Evolutionary conservation across 495 filamentous ascomycete genomes (phyloP), one percentile per base, ranked within the genome.

Genomic region (Podospora bellae-mahoneyi): DNA sequence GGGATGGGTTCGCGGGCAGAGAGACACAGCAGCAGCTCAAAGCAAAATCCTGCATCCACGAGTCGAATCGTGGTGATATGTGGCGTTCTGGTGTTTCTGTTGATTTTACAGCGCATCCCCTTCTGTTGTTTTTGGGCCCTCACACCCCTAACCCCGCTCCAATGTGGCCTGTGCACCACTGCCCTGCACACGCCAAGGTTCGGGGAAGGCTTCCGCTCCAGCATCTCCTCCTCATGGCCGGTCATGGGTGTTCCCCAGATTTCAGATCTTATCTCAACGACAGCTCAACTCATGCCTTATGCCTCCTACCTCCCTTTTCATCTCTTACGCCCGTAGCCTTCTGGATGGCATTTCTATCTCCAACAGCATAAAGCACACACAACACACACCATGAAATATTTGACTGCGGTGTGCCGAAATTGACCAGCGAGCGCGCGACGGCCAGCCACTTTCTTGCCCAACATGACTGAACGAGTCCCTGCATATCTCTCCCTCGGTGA

Each of bases 291-390:
- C 44, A 16, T 32, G 13, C 62, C 53, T 18, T 13, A 19, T n/a
- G 23, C 23, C 23, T 23, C 23, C 23, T 48, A 2, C 60, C 60
- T 64, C 19, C 60, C 23, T 23, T 23, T 26, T 16, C 15, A 32
- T 4, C 30, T 44, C 26, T 71, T 71, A 71, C 69, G 69, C 63
- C 69, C 69, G 69, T 71, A 71, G 19, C 28, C 2, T 18, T 67
- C 62, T 13, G 15, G 9, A 48, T 48, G 39, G 39, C 39, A 7
- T 58, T 58, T 58, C 23, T 26, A 58, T 58, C 55, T 58, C 61
- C 30, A 34, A 20, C 61, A 26, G 39, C 39, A 48, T 3, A 48
- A 5, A 48, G 13, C 39, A 5, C 30, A 48, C 39, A 48, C 39
- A 48, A 48, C 39, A n/a, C 39, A 18, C 59, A 18, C 59, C 57